Evolutionary conservation across 106 monocot genomes (phyloP).

Genomic region (Ottelia alismoides): DNA sequence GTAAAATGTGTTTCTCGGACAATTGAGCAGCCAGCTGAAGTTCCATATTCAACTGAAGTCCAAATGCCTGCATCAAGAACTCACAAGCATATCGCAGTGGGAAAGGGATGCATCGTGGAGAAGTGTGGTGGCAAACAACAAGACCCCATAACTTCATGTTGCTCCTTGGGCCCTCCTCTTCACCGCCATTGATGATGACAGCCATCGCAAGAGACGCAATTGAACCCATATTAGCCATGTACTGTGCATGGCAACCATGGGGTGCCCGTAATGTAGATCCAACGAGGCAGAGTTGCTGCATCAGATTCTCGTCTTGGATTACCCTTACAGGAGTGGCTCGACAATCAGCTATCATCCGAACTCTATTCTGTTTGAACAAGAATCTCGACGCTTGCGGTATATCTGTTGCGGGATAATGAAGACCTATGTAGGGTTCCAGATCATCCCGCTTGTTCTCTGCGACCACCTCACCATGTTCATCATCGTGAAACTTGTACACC

Average conservation of each 20-base stretch:
- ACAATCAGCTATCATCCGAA: conserved; percentile 89
- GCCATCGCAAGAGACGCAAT: conserved; percentile 79
- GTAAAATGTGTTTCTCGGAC: conserved; percentile 77
- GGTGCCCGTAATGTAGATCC: conserved; percentile 83
- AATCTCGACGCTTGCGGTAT: conserved; percentile 87
- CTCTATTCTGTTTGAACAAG: conserved; percentile 80
- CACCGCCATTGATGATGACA: conserved; percentile 56
- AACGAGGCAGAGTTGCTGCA: conserved; percentile 83
- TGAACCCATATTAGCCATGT: conserved; percentile 92
- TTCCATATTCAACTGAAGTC: conserved; percentile 90
- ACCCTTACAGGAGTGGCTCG: conserved; percentile 50
- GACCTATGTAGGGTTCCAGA: conserved; percentile 79
- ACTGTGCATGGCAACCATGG: conserved; percentile 77
- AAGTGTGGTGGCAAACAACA: conserved; percentile 91
- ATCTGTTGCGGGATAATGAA: conserved; percentile 93
- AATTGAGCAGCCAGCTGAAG: conserved; percentile 68
- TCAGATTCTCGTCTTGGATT: conserved; percentile 42
- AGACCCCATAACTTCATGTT: conserved; percentile 88
- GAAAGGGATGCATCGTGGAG: conserved; percentile 88
- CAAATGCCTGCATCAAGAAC: conserved; percentile 96
- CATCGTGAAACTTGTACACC: conserved; percentile 94
- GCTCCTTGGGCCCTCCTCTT: conserved; percentile 28
- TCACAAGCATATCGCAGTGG: conserved; percentile 93
- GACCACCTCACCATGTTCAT: conserved; percentile 91
- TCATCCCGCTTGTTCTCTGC: conserved; percentile 55